Evolutionary conservation across 805 yeast genomes (phyloP).

Genomic region (Candida nemodendra): DNA sequence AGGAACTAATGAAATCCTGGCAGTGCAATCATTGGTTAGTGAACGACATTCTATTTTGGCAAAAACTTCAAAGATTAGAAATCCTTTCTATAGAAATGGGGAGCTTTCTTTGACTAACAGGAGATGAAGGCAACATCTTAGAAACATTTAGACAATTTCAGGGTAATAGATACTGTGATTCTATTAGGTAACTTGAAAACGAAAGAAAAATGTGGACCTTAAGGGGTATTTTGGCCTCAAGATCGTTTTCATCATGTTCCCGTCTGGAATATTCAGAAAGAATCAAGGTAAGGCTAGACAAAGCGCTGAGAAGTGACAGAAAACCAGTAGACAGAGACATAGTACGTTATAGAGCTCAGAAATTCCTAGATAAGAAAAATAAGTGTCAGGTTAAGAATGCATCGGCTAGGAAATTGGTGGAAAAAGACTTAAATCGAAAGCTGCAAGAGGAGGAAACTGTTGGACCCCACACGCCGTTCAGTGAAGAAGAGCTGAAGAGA

Average conservation of each 20-base stretch:
- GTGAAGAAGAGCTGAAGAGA: slow-evolving; percentile 25
- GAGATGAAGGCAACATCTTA: too few relatives aligned
- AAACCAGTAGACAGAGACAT: slow-evolving; percentile 11
- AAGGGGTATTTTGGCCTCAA: neutral
- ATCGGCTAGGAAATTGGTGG: slow-evolving; percentile 28
- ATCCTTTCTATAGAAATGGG: too few relatives aligned
- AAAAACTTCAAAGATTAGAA: too few relatives aligned
- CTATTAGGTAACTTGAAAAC: too few relatives aligned
- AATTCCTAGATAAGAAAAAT: slow-evolving; percentile 20
- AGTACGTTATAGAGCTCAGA: slow-evolving; percentile 5
- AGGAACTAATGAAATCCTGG: too few relatives aligned
- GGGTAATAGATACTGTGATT: too few relatives aligned
- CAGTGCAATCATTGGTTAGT: too few relatives aligned
- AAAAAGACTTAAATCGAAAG: slow-evolving; percentile 18
- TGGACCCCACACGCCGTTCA: slow-evolving; percentile 26
- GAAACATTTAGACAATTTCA: too few relatives aligned
- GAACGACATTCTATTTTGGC: too few relatives aligned
- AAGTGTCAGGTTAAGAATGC: slow-evolving; percentile 23
- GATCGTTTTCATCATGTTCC: slow-evolving; percentile 4
- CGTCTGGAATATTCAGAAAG: slow-evolving; percentile 2
- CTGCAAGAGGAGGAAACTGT: slow-evolving; percentile 18
- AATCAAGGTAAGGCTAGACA: slow-evolving; percentile 12
- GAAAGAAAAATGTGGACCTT: too few relatives aligned
- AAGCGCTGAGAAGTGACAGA: slow-evolving; percentile 11
- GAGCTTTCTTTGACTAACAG: too few relatives aligned